Percentiles rank a stretch among this genome's conserved stretches.
Evolutionary conservation across 768 basidiomycete species (phyloP).

Genomic region (Galerina sulciceps): DNA sequence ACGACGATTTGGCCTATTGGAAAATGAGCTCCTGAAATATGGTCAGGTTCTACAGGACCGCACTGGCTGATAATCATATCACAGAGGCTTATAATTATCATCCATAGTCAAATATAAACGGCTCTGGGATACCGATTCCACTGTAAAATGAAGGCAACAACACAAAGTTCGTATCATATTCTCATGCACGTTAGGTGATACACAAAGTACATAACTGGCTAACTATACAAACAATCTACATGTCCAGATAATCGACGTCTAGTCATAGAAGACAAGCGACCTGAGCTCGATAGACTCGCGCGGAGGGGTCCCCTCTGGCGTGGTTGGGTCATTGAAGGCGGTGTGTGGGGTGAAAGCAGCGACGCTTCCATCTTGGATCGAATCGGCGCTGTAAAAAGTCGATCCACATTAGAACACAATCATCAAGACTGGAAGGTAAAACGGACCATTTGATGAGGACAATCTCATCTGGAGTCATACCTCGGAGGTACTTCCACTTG

Average conservation of each 20-base stretch:
- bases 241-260: background rate
- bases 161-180: too few relatives aligned
- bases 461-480: slow-evolving; percentile 50
- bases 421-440: background rate
- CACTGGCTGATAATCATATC: too few relatives aligned
- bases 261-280: slow-evolving; percentile 63
- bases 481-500: slow-evolving; percentile 53
- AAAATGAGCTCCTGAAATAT: too few relatives aligned
- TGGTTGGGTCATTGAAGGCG: slow-evolving; percentile 57
- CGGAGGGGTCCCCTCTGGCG: slow-evolving; percentile 48
- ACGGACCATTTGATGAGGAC: slow-evolving; percentile 54
- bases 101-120: too few relatives aligned
- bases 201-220: background rate
- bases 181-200: too few relatives aligned
- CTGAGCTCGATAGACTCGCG: slow-evolving; percentile 65
- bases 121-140: too few relatives aligned
- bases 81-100: too few relatives aligned
- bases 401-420: background rate
- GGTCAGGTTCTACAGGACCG: too few relatives aligned
- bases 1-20: too few relatives aligned
- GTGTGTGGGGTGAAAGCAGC: slow-evolving; percentile 65
- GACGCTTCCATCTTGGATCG: slow-evolving; percentile 45
- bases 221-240: too few relatives aligned
- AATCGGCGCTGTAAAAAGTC: slow-evolving; percentile 23
- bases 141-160: too few relatives aligned